phyloP scores from a whole-genome alignment of 129 eudicot species.

The Mikania micrantha region DNA sequence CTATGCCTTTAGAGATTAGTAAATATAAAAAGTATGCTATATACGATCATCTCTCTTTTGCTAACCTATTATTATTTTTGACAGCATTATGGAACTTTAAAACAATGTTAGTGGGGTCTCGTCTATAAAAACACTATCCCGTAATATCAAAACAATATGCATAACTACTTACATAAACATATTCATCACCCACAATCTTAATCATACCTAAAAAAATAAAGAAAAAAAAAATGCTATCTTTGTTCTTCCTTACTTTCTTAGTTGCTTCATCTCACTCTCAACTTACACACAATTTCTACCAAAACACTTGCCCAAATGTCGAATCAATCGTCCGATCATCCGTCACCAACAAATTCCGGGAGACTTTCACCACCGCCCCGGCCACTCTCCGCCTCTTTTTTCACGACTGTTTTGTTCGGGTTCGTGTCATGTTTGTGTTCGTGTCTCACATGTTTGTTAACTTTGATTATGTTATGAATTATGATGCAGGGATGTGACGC shows the following conservation, averaged over 20 bases:
- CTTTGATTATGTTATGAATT: no score
- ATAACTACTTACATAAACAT: constrained; percentile 10
- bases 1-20: not conserved
- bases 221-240: constrained; percentile 18
- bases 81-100: not conserved
- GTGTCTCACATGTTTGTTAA: no score
- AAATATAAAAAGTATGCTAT: not conserved
- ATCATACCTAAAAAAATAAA: not conserved
- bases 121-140: not conserved
- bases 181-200: not conserved
- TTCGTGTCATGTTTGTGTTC: constrained; percentile 14
- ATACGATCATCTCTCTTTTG: not conserved
- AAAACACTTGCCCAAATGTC: constrained; percentile 61
- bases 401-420: constrained; percentile 85
- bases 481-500: constrained; percentile 95
- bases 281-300: constrained; percentile 56
- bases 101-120: not conserved
- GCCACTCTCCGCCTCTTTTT: constrained; percentile 83
- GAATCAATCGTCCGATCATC: constrained; percentile 61
- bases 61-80: not conserved
- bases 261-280: constrained; percentile 37
- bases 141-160: not conserved
- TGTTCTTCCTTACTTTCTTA: constrained; percentile 28
- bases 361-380: constrained; percentile 74
- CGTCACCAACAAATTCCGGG: constrained; percentile 50